A percentile compares a stretch with the other conserved stretches of the same genome.
Evolutionary conservation across 83 land plant species (phyloP).

Genomic region (Diphasiastrum complanatum): DNA sequence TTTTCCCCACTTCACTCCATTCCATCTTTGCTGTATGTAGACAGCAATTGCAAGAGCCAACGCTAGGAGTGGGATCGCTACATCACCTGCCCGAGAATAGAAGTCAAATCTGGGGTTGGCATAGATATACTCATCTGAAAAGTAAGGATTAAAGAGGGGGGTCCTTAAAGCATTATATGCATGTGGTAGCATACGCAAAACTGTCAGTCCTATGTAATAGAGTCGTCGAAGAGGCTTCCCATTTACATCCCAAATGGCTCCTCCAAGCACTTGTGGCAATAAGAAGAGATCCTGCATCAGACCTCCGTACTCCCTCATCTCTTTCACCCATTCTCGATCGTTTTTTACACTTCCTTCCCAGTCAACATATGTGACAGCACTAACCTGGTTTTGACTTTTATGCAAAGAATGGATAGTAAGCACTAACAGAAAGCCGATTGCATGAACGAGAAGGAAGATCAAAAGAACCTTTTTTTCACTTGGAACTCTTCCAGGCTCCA

Average conservation of each 20-base stretch:
- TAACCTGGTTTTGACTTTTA: slow-evolving; percentile 8
- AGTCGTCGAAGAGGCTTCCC: slow-evolving; percentile 47
- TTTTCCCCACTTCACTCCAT: slow-evolving; percentile 18
- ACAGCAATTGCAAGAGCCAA: slow-evolving; percentile 33
- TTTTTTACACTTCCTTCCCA: slow-evolving; percentile 27
- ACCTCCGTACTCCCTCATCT: slow-evolving; percentile 59
- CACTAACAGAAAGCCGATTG: slow-evolving; percentile 40
- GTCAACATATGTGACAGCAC: slow-evolving; percentile 11
- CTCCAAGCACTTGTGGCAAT: slow-evolving; percentile 63
- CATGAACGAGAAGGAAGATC: slow-evolving; percentile 33
- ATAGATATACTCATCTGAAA: slow-evolving; percentile 41
- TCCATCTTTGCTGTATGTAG: slow-evolving; percentile 53
- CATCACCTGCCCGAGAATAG: slow-evolving; percentile 48
- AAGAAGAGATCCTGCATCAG: slow-evolving; percentile 63
- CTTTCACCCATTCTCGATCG: slow-evolving; percentile 39
- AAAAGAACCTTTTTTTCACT: slow-evolving; percentile 37
- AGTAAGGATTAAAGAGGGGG: slow-evolving; percentile 51
- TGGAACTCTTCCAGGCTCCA: slow-evolving; percentile 52
- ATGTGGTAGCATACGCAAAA: slow-evolving; percentile 55
- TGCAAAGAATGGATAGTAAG: slow-evolving; percentile 32
- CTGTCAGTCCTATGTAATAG: slow-evolving; percentile 55
- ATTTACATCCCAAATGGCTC: slow-evolving; percentile 43
- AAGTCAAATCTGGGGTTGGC: slow-evolving; percentile 50
- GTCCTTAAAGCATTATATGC: slow-evolving; percentile 42
- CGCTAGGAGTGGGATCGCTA: slow-evolving; percentile 42